A percentile compares a stretch with the other conserved stretches of the same genome.
Conservation (phyloP, 1,284 basidiomycete species). For the Athelia sp. region DNA sequence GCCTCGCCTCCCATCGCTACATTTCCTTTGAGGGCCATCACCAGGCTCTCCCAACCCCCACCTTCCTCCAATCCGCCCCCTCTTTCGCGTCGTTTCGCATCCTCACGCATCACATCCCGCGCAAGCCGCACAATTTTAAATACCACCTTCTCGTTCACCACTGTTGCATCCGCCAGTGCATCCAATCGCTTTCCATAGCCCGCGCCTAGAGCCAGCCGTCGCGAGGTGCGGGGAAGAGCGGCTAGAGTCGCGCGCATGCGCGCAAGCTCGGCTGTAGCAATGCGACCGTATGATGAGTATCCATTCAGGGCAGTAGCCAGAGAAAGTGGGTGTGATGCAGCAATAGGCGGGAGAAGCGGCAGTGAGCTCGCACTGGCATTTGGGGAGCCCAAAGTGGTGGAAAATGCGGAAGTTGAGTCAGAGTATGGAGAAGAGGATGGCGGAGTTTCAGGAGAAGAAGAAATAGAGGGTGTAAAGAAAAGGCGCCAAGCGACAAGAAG, state of each 20-base stretch:
- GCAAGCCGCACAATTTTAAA: conserved; percentile 43
- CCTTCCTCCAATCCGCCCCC: conserved; percentile 2
- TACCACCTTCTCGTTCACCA: conserved; percentile 40
- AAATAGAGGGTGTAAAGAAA: too few relatives aligned
- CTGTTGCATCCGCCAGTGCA: conserved; percentile 36
- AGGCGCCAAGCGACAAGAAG: too few relatives aligned
- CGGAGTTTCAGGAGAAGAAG: too few relatives aligned
- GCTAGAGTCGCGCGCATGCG: conserved; percentile 33
- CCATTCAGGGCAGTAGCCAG: conserved; percentile 30
- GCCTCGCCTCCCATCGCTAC: conserved; percentile 14
- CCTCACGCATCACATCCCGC: conserved; percentile 2
- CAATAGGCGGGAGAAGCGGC: too few relatives aligned
- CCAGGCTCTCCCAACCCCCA: neutral
- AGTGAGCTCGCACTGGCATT: too few relatives aligned
- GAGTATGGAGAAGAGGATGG: too few relatives aligned
- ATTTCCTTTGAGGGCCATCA: conserved; percentile 18
- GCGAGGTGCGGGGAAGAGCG: conserved; percentile 33
- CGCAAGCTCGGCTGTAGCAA: conserved; percentile 30
- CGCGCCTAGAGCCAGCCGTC: conserved; percentile 43
- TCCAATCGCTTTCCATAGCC: conserved; percentile 51
- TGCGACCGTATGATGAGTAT: conserved; percentile 29
- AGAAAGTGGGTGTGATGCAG: conserved; percentile 23
- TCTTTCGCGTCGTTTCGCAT: too few relatives aligned
- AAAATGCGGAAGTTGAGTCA: too few relatives aligned
- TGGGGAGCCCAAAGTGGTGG: too few relatives aligned